Conservation (phyloP, 805 yeast genomes). For the Metschnikowia continentalis region DNA sequence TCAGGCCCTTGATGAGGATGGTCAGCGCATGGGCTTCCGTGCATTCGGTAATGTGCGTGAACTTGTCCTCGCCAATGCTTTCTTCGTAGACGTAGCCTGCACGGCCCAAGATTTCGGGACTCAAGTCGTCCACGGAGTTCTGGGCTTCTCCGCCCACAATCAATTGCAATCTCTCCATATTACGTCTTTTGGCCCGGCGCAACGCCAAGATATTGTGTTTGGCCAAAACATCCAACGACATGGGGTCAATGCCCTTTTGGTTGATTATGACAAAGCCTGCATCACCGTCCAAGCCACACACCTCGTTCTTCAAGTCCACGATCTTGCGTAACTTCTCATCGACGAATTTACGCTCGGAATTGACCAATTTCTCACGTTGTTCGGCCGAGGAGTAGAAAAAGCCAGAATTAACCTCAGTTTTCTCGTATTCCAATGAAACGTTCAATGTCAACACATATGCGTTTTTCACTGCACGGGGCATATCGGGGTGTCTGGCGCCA, state of each 20-base stretch:
- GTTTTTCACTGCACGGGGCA: conserved; percentile 85
- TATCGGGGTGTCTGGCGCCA: conserved; percentile 98
- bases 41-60: conserved; percentile 89
- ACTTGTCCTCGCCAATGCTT: conserved; percentile 94
- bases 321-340: conserved; percentile 90
- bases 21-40: conserved; percentile 89
- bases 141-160: conserved; percentile 98
- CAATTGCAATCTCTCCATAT: conserved; percentile 96
- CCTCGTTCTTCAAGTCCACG: conserved; percentile 87
- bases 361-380: conserved; percentile 91
- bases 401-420: conserved; percentile 95
- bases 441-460: conserved; percentile 84
- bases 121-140: conserved; percentile 90
- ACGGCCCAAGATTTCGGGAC: conserved; percentile 74
- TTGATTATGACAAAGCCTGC: conserved; percentile 90
- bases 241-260: conserved; percentile 98
- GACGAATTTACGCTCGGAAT: conserved; percentile 88
- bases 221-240: conserved; percentile 92
- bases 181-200: conserved; percentile 97
- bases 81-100: conserved; percentile 91
- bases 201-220: conserved; percentile 89
- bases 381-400: conserved; percentile 93
- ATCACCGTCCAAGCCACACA: conserved; percentile 69
- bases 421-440: conserved; percentile 94
- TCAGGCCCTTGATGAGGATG: conserved; percentile 89